Conservation (phyloP, 73 alveolate species). For the Paramecium caudatum region DNA sequence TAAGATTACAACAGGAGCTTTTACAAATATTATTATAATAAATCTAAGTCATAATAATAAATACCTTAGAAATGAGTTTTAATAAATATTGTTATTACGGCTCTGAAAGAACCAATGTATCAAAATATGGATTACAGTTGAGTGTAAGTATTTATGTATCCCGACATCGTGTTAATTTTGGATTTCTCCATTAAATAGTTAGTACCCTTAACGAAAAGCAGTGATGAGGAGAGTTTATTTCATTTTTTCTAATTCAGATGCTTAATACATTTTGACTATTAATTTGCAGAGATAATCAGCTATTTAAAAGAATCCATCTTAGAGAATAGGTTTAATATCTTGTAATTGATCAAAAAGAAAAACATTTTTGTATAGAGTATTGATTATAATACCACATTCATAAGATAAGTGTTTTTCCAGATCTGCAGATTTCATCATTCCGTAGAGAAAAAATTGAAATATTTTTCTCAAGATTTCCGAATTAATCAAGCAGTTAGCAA, state of each 20-base stretch:
- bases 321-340: slow-evolving; percentile 4
- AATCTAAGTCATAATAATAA: background rate
- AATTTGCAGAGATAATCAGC: background rate
- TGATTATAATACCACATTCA: slow-evolving; percentile 8
- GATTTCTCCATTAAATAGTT: background rate
- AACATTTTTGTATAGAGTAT: background rate
- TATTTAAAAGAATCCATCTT: background rate
- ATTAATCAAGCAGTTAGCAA: background rate
- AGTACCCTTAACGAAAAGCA: background rate
- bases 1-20: slow-evolving; percentile 27
- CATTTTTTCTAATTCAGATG: background rate
- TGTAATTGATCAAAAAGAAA: background rate
- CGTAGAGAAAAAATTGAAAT: background rate
- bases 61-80: background rate
- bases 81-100: background rate
- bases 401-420: background rate
- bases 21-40: background rate
- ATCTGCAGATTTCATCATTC: background rate
- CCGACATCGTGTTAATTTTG: background rate
- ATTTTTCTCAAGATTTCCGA: background rate
- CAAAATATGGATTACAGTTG: slow-evolving; percentile 14
- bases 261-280: background rate
- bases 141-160: slow-evolving; percentile 10
- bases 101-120: slow-evolving; percentile 16
- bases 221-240: background rate